Percentiles rank a stretch among this genome's conserved stretches.
Conservation (phyloP, 768 basidiomycete species). For the Naganishia vishniacii region DNA sequence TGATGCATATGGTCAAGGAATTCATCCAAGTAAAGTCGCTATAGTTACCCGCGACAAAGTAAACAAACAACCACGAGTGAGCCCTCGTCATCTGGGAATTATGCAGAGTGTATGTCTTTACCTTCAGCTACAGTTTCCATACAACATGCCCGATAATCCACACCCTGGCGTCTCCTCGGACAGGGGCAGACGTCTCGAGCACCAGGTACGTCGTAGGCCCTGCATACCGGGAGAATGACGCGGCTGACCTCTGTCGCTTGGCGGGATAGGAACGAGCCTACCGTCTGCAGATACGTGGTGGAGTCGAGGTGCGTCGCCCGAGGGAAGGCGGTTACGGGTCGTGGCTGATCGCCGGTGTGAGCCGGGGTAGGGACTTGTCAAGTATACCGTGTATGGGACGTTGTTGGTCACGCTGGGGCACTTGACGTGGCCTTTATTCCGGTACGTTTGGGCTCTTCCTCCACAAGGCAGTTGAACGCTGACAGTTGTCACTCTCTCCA, state of each 20-base stretch:
- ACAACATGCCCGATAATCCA: background rate
- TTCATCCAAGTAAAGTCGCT: no score
- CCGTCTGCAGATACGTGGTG: slow-evolving; percentile 40
- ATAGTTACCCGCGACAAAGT: slow-evolving; percentile 3
- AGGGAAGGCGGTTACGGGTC: background rate
- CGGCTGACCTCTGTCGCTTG: no score
- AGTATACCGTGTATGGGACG: slow-evolving; percentile 44
- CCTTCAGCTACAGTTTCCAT: background rate
- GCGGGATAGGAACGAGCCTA: slow-evolving; percentile 39
- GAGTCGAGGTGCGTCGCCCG: slow-evolving; percentile 32
- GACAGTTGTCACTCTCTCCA: no score
- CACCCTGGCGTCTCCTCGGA: slow-evolving; percentile 21
- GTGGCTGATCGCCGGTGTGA: background rate
- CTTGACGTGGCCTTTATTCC: slow-evolving; percentile 42
- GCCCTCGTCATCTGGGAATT: background rate
- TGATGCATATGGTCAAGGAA: no score
- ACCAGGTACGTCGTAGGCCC: slow-evolving; percentile 26
- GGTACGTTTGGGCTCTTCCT: slow-evolving; percentile 32
- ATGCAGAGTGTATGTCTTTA: background rate
- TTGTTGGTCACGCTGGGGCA: slow-evolving; percentile 38
- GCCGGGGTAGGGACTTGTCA: slow-evolving; percentile 33
- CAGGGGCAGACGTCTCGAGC: slow-evolving; percentile 34
- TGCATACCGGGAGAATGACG: no score
- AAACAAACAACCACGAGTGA: background rate
- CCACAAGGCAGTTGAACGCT: background rate